Evolutionary conservation across 2,329 filamentous ascomycete species (phyloP).

Genomic region (Fusarium heterosporum): DNA sequence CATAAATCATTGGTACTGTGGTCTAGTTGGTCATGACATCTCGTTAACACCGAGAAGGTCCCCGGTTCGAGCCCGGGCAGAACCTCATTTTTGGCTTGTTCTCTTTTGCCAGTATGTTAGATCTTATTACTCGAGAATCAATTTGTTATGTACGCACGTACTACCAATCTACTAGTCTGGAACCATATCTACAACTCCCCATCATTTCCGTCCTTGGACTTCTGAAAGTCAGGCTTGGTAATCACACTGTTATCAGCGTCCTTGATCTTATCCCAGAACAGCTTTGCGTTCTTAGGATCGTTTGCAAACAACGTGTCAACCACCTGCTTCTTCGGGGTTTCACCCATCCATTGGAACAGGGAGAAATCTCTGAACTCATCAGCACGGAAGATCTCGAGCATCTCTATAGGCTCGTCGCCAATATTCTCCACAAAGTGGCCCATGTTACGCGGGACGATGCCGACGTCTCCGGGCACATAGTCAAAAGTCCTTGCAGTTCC

Average conservation of each 20-base stretch:
- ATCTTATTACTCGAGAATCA: background rate
- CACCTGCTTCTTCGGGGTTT: constrained; percentile 75
- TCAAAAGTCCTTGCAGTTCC: constrained; percentile 79
- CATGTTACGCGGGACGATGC: constrained; percentile 81
- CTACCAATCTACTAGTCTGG: rapidly evolving
- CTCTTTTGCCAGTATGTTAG: background rate
- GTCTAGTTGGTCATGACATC: background rate
- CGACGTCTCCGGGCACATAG: constrained; percentile 79
- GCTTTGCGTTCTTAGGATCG: constrained; percentile 69
- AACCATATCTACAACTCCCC: constrained; percentile 7
- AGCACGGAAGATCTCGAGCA: constrained; percentile 80
- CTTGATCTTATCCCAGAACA: constrained; percentile 72
- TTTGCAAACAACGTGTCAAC: constrained; percentile 74
- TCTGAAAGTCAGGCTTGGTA: constrained; percentile 51
- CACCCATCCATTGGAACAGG: constrained; percentile 80
- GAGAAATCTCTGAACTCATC: constrained; percentile 79
- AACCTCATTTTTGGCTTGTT: background rate
- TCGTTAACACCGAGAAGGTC: background rate
- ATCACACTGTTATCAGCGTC: constrained; percentile 70
- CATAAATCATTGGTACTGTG: background rate
- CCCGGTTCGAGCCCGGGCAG: background rate
- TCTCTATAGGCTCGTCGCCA: constrained; percentile 79
- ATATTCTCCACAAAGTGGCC: constrained; percentile 87
- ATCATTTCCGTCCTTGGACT: background rate
- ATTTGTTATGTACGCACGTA: no score